Base-by-base conservation (phyloP, 2,329 filamentous ascomycete species). In the Didymella glomerata region DNA sequence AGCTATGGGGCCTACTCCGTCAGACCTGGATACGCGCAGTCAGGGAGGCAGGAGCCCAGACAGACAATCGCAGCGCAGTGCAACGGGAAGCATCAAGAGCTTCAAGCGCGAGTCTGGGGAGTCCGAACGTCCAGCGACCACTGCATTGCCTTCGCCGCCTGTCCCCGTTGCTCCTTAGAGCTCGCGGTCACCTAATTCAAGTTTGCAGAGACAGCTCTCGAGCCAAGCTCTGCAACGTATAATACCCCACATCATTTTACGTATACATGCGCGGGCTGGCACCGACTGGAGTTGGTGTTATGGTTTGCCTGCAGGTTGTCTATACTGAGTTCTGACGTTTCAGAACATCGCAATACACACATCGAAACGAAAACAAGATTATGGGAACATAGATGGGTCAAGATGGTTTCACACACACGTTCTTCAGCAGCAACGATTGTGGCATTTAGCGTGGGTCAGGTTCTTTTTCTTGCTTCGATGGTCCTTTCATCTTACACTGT, bases 381-480 rank as follows among this genome's bases (percentile, higher is more conserved):
- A 61, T 57, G 58, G 57, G 58, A 65, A 53, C 40, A 59, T 59
- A 59, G 50, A 59, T 51, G 56, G 56, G 41, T 59, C 50, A 51
- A 59, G 50, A 54, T 25, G 40, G 56, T 59, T 59, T 59, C 62
- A 60, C 54, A 63, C 62, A 63, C 57, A 48, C 22, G 13, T 38
- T 53, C 47, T 54, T 54, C 64, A 72, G 68, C 65, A 68, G 67
- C 65, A 66, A 77, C 64, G 72, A 69, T 71, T 70, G 68, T 74
- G 72, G 70, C 73, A 77, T 77, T 77, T 75, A 76, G 73, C 74
- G 70, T 69, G 66, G 71, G 74, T 72, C 54, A 66, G 67, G 57
- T 62, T 62, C 59, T 46, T 58, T 59, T 56, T 59, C 54, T 64
- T 62, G 52, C 53, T 67, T 67, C 44, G 51, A 60, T 54, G 53